Percentiles rank a stretch among this genome's conserved stretches.
These are phyloP conservation scores for Zychaea mexicana DNA, from an alignment of 371 early-diverging fungal genomes.

Conservation along the genomic window DNA sequence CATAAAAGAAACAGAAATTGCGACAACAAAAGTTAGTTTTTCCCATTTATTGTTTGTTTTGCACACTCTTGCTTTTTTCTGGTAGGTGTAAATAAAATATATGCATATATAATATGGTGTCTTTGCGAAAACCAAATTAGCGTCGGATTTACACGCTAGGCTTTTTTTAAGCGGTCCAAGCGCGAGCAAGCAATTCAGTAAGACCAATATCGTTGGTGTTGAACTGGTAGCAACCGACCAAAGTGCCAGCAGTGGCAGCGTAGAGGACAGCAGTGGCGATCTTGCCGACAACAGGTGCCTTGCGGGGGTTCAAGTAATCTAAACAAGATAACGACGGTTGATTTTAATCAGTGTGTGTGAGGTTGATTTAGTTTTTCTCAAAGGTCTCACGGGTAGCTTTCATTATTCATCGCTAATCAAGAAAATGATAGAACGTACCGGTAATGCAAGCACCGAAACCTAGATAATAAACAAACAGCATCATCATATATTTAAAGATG, in stretches of 20 bases:
- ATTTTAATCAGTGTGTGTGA: neutral
- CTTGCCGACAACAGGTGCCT: slow-evolving; percentile 64
- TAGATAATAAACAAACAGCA: too few relatives aligned
- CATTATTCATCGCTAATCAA: neutral
- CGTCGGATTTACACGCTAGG: too few relatives aligned
- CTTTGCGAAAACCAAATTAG: too few relatives aligned
- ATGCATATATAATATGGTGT: too few relatives aligned
- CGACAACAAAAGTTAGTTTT: neutral
- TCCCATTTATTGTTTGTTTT: slow-evolving; percentile 4
- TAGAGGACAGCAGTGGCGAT: slow-evolving; percentile 66
- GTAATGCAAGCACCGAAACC: slow-evolving; percentile 64
- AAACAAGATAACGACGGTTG: too few relatives aligned
- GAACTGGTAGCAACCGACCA: slow-evolving; percentile 91
- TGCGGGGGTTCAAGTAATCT: slow-evolving; percentile 87
- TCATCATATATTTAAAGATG: too few relatives aligned
- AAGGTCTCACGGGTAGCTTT: neutral
- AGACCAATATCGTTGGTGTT: slow-evolving; percentile 96
- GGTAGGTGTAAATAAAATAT: too few relatives aligned
- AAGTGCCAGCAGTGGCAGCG: slow-evolving; percentile 67
- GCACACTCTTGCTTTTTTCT: too few relatives aligned
- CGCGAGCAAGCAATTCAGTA: slow-evolving; percentile 79
- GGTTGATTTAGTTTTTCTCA: neutral
- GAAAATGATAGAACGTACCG: slow-evolving; percentile 33
- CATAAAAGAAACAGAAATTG: neutral
- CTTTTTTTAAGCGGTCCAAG: slow-evolving; percentile 79